phyloP scores from a whole-genome alignment of 169 alveolate genomes.

The Cryptosporidium meleagridis region DNA sequence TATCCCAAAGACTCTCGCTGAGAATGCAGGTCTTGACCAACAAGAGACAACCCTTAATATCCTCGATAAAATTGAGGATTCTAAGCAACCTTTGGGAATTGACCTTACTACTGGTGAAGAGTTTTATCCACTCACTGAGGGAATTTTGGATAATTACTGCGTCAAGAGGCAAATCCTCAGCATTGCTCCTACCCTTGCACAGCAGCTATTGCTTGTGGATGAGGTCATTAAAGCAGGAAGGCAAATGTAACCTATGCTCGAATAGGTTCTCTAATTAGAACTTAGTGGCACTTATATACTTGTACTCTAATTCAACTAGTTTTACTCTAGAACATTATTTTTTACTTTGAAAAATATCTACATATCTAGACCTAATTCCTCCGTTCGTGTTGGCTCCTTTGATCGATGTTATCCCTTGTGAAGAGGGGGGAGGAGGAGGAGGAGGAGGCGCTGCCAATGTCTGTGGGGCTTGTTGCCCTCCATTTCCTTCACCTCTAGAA shows the following conservation, averaged over 20 bases:
- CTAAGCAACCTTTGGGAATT: conserved; percentile 92
- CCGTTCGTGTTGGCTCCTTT: background rate
- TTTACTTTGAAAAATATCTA: conserved; percentile 44
- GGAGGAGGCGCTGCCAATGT: background rate
- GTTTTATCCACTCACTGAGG: conserved; percentile 91
- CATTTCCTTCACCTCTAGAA: background rate
- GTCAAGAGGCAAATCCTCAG: conserved; percentile 95
- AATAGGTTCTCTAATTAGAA: background rate
- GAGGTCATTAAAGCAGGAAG: conserved; percentile 98
- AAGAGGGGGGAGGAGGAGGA: conserved; percentile 14
- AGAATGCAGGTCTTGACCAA: conserved; percentile 96
- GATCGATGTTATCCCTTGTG: background rate
- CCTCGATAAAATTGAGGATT: conserved; percentile 87
- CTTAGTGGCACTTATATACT: background rate
- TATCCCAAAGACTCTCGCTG: conserved; percentile 96
- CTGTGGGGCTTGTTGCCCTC: background rate
- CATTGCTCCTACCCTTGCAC: conserved; percentile 98
- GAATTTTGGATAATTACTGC: conserved; percentile 95
- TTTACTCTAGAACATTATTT: conserved; percentile 13
- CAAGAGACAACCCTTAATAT: conserved; percentile 91
- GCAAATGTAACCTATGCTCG: conserved; percentile 83
- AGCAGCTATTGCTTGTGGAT: conserved; percentile 96
- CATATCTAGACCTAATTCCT: conserved; percentile 67
- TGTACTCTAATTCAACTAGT: conserved; percentile 20
- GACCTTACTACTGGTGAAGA: conserved; percentile 94